phyloP scores from a whole-genome alignment of 345 rosid species.

The Ceriops decandra region DNA sequence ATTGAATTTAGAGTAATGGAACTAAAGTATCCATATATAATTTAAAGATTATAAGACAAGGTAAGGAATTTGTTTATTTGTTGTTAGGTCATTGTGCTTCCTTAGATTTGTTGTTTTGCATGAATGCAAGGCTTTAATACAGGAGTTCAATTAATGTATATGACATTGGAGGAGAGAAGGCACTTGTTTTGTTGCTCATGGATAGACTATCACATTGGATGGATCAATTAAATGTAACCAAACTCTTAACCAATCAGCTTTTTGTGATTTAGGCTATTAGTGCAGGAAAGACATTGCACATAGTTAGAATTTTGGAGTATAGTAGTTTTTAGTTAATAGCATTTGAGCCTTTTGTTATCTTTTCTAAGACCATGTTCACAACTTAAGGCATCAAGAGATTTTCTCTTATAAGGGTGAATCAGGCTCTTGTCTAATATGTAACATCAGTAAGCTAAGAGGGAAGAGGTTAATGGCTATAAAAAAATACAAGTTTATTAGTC shows the following conservation, averaged over 20 bases:
- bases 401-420: neutral
- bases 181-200: neutral
- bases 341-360: too few species aligned
- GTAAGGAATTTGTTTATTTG: neutral
- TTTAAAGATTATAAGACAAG: too few species aligned
- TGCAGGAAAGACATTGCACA: neutral
- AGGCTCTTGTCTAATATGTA: neutral
- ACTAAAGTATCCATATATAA: too few species aligned
- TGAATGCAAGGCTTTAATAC: neutral
- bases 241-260: conserved; percentile 4
- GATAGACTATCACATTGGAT: neutral
- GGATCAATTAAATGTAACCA: conserved; percentile 11
- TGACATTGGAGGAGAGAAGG: neutral
- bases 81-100: neutral
- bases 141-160: neutral
- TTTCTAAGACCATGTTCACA: neutral
- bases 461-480: neutral
- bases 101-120: neutral
- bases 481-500: neutral
- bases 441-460: neutral
- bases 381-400: neutral
- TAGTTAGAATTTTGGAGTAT: neutral
- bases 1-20: too few species aligned
- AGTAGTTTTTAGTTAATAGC: neutral
- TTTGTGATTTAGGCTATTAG: neutral